Evolutionary conservation across 2,329 filamentous ascomycete genomes (phyloP).

Genomic region (Aspergillus terreus): DNA sequence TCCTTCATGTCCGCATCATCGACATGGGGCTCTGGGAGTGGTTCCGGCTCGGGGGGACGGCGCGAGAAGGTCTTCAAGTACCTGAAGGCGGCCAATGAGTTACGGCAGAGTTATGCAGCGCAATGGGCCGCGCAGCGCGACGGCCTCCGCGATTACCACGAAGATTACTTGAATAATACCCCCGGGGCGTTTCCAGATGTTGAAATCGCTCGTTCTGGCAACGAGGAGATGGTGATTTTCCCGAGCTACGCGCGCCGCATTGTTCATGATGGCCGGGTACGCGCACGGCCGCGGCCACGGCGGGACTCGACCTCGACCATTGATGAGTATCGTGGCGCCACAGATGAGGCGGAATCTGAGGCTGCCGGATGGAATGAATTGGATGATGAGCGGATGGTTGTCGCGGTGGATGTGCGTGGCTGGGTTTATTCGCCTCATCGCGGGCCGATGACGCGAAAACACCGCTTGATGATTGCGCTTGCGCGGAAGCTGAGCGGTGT

Average conservation of each 20-base stretch:
- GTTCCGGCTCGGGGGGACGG: constrained; percentile 50
- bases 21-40: constrained; percentile 21
- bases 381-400: constrained; percentile 78
- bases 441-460: constrained; percentile 81
- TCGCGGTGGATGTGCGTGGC: constrained; percentile 91
- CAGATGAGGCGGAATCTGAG: constrained; percentile 61
- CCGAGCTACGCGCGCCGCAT: constrained; percentile 86
- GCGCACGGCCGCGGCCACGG: constrained; percentile 21
- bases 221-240: constrained; percentile 92
- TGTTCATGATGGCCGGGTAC: constrained; percentile 45
- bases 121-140: constrained; percentile 49
- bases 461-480: constrained; percentile 79
- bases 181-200: constrained; percentile 81
- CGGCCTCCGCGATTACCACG: constrained; percentile 35
- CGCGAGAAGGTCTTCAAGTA: constrained; percentile 74
- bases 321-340: constrained; percentile 38
- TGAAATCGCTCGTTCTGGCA: constrained; percentile 71
- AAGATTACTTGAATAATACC: constrained; percentile 50
- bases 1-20: constrained; percentile 24
- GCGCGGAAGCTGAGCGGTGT: constrained; percentile 86
- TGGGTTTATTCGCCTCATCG: constrained; percentile 89
- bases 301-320: constrained; percentile 31
- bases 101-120: constrained; percentile 64
- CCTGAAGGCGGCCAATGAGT: constrained; percentile 67
- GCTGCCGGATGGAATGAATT: constrained; percentile 72